phyloP scores from a whole-genome alignment of 2,329 filamentous ascomycete genomes.

The Trichoderma sp. region DNA sequence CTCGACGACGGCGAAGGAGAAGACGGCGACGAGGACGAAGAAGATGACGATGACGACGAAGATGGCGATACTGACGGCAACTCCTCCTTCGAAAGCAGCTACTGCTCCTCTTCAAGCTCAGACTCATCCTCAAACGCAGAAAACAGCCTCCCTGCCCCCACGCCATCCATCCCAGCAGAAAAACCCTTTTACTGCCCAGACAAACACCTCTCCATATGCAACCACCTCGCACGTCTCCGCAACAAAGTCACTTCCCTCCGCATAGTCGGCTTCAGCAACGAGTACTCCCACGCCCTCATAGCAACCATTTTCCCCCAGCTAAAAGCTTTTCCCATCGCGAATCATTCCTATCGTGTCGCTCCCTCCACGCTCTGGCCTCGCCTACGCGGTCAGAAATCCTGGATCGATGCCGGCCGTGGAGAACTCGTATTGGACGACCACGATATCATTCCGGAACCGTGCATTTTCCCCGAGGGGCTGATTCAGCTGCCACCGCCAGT shows the following conservation, averaged over 20 bases:
- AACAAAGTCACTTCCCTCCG: conserved; percentile 41
- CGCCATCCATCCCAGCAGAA: not conserved
- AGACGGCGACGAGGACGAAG: not conserved
- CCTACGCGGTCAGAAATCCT: conserved; percentile 38
- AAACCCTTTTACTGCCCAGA: conserved; percentile 39
- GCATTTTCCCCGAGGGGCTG: conserved; percentile 33
- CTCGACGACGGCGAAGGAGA: not conserved
- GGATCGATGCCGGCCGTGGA: conserved; percentile 36
- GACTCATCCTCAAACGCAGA: not conserved
- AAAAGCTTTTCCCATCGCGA: not conserved
- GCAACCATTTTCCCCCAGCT: conserved; percentile 36
- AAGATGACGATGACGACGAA: not conserved
- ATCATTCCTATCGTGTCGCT: conserved; percentile 37
- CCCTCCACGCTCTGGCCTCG: conserved; percentile 42
- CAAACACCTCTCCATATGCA: conserved; percentile 39
- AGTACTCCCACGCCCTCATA: conserved; percentile 38
- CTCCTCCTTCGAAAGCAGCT: conserved; percentile 14
- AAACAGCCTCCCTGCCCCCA: not conserved
- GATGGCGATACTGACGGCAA: not conserved
- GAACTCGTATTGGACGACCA: conserved; percentile 34
- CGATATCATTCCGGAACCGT: conserved; percentile 22
- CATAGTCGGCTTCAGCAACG: conserved; percentile 44
- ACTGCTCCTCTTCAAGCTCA: not conserved
- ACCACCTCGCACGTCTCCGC: conserved; percentile 38
- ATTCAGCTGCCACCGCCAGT: conserved; percentile 37